A percentile compares a stretch with the other conserved stretches of the same genome.
These are phyloP conservation scores for Cyberlindnera meyerae DNA, from an alignment of 805 yeast genomes.

Conservation along the genomic window DNA sequence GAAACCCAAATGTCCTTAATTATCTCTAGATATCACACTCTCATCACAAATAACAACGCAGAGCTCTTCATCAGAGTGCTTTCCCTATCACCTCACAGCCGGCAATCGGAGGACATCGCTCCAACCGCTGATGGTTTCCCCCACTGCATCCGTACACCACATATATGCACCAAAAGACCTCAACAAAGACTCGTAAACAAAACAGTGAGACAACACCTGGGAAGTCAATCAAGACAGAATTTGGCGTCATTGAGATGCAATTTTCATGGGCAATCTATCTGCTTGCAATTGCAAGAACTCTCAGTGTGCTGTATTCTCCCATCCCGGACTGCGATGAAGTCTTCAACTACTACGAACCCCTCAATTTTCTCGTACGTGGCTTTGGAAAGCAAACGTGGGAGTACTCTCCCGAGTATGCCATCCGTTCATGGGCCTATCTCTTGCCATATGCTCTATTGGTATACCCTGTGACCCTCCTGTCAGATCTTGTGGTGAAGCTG, in stretches of 20 bases:
- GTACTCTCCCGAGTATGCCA: constrained; percentile 84
- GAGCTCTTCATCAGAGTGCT: no score
- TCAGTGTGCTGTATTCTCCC: constrained; percentile 52
- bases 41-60: no score
- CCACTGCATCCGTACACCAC: not conserved
- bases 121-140: not conserved
- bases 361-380: constrained; percentile 68
- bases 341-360: constrained; percentile 92
- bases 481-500: constrained; percentile 5
- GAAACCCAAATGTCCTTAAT: no score
- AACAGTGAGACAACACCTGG: no score
- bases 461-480: constrained; percentile 15
- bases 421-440: constrained; percentile 80
- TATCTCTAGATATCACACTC: no score
- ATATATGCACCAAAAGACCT: not conserved
- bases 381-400: constrained; percentile 97
- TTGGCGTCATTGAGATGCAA: not conserved
- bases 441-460: constrained; percentile 34
- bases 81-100: no score
- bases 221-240: no score
- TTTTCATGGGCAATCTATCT: constrained; percentile 11
- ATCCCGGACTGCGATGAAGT: constrained; percentile 91
- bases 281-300: constrained; percentile 27
- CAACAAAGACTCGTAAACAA: no score
- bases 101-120: not conserved